Conservation (phyloP, 192 early-diverging fungal genomes). For the Entophlyctis helioformis region DNA sequence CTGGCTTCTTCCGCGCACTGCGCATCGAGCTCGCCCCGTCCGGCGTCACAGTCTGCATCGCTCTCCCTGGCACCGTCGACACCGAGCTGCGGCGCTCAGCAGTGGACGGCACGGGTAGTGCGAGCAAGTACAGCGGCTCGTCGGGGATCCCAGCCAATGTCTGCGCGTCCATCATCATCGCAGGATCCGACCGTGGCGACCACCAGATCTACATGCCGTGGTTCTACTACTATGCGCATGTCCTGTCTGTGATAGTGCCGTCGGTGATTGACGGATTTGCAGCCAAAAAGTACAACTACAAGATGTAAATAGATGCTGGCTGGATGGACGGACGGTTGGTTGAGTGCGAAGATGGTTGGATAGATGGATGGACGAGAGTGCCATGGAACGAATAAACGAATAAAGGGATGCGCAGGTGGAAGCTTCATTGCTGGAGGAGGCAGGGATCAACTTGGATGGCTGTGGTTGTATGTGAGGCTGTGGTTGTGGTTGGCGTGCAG, state of each 20-base stretch:
- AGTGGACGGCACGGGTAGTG: constrained; percentile 43
- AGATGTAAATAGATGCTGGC: no score
- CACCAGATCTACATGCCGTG: constrained; percentile 52
- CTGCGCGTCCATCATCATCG: constrained; percentile 55
- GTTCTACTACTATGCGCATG: constrained; percentile 35
- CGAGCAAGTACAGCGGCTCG: constrained; percentile 30
- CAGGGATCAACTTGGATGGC: no score
- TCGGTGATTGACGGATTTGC: constrained; percentile 53
- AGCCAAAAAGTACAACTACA: constrained; percentile 61
- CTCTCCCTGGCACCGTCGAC: constrained; percentile 64
- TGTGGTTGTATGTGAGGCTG: no score
- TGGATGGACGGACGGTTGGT: no score
- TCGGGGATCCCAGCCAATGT: constrained; percentile 28
- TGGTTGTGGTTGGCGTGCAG: no score
- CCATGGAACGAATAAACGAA: no score
- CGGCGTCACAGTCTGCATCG: constrained; percentile 53
- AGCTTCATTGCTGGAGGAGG: no score
- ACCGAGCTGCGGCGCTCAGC: constrained; percentile 58
- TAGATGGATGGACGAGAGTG: no score
- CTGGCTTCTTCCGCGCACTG: constrained; percentile 70
- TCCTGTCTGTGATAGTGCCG: constrained; percentile 41
- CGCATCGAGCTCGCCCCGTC: constrained; percentile 58
- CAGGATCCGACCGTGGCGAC: constrained; percentile 37
- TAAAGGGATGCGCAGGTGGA: no score
- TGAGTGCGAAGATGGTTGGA: no score